Base-by-base conservation (phyloP, 306 rosid species). In the Herpetospermum pedunculosum region DNA sequence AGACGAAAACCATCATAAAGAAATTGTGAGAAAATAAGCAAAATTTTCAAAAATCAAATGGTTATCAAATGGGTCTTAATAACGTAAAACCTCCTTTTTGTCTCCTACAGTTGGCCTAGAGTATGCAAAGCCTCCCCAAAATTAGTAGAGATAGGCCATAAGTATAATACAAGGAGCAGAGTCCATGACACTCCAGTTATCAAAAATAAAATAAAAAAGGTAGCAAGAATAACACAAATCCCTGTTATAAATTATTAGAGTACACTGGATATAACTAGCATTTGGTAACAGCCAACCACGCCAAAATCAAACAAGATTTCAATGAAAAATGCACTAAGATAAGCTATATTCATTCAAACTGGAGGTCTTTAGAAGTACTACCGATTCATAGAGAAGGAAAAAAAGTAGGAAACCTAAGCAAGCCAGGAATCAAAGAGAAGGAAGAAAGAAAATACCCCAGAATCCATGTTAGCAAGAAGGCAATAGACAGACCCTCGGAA, bases 391-490 rank as follows among this genome's bases (percentile, higher is more conserved):
- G n/a, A n/a, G n/a, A n/a, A n/a, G n/a, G n/a, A n/a, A n/a, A n/a
- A n/a, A n/a, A n/a, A 43, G 25, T 26, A 40, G 10, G n/a, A 73
- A 10, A 8, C 28, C n/a, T 4, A 37, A 54, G 13, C 19, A 54
- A 25, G 23, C 53, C 48, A 10, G 43, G 21, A 74, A 78, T 29
- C 40, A 23, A 29, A 50, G 37, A 54, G 15, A 11, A 32, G 53
- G 25, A 57, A 76, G 18, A 53, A 43, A 23, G 58, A 65, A 74
- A 47, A 9, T 84, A 92, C 98, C 96, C 96, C 26, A 92, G 4
- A 4, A 90, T 55, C 98, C 98, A 92, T 76, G 96, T 85, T 60
- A 79, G 21, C 88, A 92, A 90, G 91, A 92, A 92, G 80, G 83
- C 74, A 34, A 78, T 7, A 50, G 98, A 88, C 58, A 92, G 87